Percentiles rank a stretch among this genome's conserved stretches.
These are phyloP conservation scores for Telfairia occidentalis DNA, from an alignment of 331 rosid species.

Conservation along the genomic window DNA sequence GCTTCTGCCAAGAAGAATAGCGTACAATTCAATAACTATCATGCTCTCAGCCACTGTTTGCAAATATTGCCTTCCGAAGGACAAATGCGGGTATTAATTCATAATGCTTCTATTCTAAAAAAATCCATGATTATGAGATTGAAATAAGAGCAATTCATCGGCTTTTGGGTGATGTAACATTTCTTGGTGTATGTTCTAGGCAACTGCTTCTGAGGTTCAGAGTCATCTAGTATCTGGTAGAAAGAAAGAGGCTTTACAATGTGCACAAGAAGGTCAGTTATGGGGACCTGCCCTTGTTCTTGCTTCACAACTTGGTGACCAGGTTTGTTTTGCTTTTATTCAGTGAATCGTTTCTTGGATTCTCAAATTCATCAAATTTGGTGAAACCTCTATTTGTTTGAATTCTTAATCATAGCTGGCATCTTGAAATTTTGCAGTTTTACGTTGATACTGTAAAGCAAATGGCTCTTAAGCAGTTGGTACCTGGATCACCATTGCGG, in stretches of 20 bases:
- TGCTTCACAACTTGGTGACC: constrained; percentile 94
- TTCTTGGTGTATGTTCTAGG: constrained; percentile 36
- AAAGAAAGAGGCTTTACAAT: constrained; percentile 77
- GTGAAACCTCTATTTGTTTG: background rate
- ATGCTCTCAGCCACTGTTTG: constrained; percentile 43
- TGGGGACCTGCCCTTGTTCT: constrained; percentile 98
- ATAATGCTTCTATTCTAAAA: background rate
- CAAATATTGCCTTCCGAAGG: constrained; percentile 75
- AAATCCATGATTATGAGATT: background rate
- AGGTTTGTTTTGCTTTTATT: constrained; percentile 39
- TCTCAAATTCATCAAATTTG: constrained; percentile 6
- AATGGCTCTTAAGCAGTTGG: constrained; percentile 79
- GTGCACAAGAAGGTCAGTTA: constrained; percentile 85
- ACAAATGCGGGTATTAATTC: constrained; percentile 48
- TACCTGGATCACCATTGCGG: constrained; percentile 82
- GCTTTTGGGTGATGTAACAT: background rate
- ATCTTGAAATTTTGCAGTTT: constrained; percentile 47
- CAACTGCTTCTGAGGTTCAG: constrained; percentile 82
- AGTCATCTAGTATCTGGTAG: constrained; percentile 76
- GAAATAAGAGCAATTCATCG: background rate
- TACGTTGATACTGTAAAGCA: constrained; percentile 92
- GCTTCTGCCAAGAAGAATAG: constrained; percentile 48
- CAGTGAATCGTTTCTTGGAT: background rate
- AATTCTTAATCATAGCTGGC: background rate
- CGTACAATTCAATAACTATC: constrained; percentile 39